Evolutionary conservation across 1,139 yeast species (phyloP).

Genomic region (Pichia sp.): DNA sequence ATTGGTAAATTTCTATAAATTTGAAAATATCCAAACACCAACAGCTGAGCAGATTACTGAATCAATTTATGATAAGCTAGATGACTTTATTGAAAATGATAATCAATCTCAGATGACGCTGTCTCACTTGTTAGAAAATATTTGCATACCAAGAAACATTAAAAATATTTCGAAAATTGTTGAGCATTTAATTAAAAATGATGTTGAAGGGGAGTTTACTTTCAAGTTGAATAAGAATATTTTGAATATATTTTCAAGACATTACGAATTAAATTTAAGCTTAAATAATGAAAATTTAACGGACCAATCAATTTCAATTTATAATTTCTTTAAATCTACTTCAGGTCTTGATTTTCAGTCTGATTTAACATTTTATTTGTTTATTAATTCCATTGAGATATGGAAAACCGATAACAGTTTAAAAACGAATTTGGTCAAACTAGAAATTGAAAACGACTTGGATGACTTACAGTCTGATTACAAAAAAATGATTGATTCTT

Average conservation of each 20-base stretch:
- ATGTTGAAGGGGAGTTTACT: constrained; percentile 2
- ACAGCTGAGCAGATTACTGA: constrained; percentile 4
- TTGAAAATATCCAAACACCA: background rate
- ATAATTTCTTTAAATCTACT: constrained; percentile 1
- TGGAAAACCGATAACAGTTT: constrained; percentile 4
- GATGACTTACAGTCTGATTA: constrained; percentile 8
- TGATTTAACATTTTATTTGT: constrained; percentile 6
- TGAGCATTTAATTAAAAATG: constrained; percentile 41
- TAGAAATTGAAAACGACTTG: background rate
- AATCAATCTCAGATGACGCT: background rate
- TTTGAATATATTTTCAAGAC: background rate
- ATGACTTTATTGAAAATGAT: constrained; percentile 1
- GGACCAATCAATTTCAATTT: background rate
- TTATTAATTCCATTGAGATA: constrained; percentile 9
- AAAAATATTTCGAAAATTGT: constrained; percentile 10
- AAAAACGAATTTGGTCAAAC: background rate
- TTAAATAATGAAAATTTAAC: background rate
- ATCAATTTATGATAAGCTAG: constrained; percentile 5
- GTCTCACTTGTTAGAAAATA: constrained; percentile 1
- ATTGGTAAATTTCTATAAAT: background rate
- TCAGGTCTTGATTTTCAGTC: background rate
- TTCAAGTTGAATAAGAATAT: background rate
- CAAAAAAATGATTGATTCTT: constrained; percentile 8
- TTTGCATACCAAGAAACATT: constrained; percentile 10
- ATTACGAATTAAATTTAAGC: background rate